phyloP scores from a whole-genome alignment of 352 stramenopile species.

The Chrysophaeum taylorii region DNA sequence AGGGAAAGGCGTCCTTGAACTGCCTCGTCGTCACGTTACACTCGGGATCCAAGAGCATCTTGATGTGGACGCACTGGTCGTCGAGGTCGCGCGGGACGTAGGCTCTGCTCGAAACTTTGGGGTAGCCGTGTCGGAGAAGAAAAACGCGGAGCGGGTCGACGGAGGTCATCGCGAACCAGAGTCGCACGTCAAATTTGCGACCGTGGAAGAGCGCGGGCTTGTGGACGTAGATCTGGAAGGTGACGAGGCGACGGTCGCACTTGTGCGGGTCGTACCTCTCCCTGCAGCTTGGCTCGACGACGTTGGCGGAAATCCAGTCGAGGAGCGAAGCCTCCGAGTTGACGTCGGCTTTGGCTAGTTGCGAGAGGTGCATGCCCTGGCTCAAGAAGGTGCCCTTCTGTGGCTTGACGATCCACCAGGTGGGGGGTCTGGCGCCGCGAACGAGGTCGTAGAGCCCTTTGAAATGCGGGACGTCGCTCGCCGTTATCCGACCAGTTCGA shows the following conservation, averaged over 20 bases:
- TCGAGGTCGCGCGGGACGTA: constrained; percentile 47
- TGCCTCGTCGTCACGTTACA: background rate
- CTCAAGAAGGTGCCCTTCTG: background rate
- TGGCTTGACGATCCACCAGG: constrained; percentile 5
- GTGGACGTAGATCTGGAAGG: constrained; percentile 57
- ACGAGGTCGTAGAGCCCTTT: background rate
- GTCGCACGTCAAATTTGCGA: constrained; percentile 66
- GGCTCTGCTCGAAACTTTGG: constrained; percentile 53
- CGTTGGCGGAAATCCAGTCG: too few relatives aligned
- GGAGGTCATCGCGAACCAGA: constrained; percentile 64
- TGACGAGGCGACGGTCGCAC: constrained; percentile 31
- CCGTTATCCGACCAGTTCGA: background rate
- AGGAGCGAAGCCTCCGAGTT: background rate
- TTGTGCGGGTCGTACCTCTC: too few relatives aligned
- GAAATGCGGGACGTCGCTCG: background rate
- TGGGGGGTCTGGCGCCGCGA: background rate
- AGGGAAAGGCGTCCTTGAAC: background rate
- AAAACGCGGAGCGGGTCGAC: constrained; percentile 64
- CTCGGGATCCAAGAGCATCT: constrained; percentile 13
- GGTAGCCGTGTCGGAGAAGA: constrained; percentile 50
- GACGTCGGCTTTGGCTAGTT: too few relatives aligned
- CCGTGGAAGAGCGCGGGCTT: constrained; percentile 59
- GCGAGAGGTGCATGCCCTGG: background rate
- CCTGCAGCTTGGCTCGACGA: too few relatives aligned
- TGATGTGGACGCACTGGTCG: constrained; percentile 46